A percentile compares a stretch with the other conserved stretches of the same genome.
These are phyloP conservation scores for Mortierella sp. DNA, from an alignment of 371 early-diverging fungal genomes.

Conservation along the genomic window DNA sequence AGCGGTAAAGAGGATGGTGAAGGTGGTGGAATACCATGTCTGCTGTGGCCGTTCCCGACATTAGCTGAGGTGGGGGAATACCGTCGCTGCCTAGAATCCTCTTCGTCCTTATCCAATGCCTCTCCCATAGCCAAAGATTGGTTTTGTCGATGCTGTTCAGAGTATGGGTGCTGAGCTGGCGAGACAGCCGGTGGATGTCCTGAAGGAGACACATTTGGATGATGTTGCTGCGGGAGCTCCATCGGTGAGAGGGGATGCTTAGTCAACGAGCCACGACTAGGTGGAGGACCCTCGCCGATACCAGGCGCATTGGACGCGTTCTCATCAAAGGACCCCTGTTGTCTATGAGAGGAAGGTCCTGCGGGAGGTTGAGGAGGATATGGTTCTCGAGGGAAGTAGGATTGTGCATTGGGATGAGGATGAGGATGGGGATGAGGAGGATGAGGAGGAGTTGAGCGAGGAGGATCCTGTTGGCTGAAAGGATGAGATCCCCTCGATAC, in stretches of 20 bases:
- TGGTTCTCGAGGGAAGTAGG: conserved; percentile 27
- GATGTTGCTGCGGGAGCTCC: conserved; percentile 18
- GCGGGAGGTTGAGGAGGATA: conserved; percentile 20
- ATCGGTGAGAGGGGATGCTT: conserved; percentile 43
- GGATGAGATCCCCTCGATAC: conserved; percentile 24
- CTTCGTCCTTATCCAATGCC: conserved; percentile 13
- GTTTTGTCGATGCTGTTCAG: conserved; percentile 19
- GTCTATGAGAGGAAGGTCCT: conserved; percentile 11
- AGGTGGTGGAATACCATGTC: not conserved
- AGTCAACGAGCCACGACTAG: conserved; percentile 16
- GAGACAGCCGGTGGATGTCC: not conserved
- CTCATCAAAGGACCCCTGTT: conserved; percentile 32
- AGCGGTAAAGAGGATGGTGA: conserved; percentile 10
- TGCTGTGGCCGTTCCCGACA: not conserved
- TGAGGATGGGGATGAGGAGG: conserved; percentile 25
- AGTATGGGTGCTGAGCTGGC: conserved; percentile 8
- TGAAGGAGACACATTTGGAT: not conserved
- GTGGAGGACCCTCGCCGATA: not conserved
- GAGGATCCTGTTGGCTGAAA: conserved; percentile 32
- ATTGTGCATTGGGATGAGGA: conserved; percentile 2
- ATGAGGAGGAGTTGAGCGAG: conserved; percentile 28
- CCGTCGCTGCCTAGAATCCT: conserved; percentile 11
- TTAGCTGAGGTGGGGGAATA: conserved; percentile 21
- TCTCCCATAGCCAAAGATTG: conserved; percentile 4
- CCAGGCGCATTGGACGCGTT: conserved; percentile 3